Conservation (phyloP, 257 asterid genomes). For the Solanum infundibuliforme region DNA sequence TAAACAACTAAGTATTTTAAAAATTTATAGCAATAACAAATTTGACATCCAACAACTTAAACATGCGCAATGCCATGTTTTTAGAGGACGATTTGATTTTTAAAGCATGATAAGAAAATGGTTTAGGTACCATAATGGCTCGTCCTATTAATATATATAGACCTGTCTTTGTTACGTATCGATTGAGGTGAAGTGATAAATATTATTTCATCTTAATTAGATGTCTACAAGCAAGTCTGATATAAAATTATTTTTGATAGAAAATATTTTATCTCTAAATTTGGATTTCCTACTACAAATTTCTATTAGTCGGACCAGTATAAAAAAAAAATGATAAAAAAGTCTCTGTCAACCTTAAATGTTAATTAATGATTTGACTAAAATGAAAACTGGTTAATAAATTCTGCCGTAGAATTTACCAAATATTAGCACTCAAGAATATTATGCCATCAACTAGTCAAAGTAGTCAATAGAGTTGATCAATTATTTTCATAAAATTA, state of each 20-base stretch:
- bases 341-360: neutral
- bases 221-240: neutral
- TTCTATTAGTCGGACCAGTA: too few species aligned
- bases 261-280: neutral
- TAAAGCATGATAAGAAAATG: neutral
- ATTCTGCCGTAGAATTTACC: neutral
- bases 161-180: neutral
- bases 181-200: neutral
- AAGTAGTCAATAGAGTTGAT: neutral
- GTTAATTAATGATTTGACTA: neutral
- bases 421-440: neutral
- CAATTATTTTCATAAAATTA: neutral
- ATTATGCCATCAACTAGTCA: neutral
- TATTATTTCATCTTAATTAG: too few species aligned
- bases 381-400: neutral
- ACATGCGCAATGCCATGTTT: neutral
- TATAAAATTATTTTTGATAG: neutral
- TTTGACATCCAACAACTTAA: neutral
- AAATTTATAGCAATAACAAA: neutral
- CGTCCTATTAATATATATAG: neutral
- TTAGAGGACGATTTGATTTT: neutral
- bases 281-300: neutral
- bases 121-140: neutral
- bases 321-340: too few species aligned
- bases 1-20: neutral